Evolutionary conservation across 192 early-diverging fungal species (phyloP), one percentile per base, ranked within the genome.

Genomic region (Linnemannia zychae): DNA sequence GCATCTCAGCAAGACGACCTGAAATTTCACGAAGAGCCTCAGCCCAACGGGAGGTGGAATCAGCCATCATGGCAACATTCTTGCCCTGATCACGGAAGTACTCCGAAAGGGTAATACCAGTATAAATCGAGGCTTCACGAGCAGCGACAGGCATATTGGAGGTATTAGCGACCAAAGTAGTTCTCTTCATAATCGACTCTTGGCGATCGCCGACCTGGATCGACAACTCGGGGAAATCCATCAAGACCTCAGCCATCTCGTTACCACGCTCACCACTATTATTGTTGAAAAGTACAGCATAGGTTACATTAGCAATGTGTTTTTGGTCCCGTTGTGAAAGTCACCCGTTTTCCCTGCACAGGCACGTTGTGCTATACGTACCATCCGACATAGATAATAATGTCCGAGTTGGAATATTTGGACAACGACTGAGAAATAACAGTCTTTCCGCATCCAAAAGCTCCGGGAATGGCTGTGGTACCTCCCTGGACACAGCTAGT

Each of bases 61-160:
- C 99, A 11, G 99, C 99, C 97, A 99, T 99, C 99, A 99, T 99
- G 71, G 99, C 96, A 36, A 98, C 99, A 83, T 99, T 94, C 92
- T 97, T 97, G 81, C 99, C 99, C 89, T 98, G 97, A 90, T 99
- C 99, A 91, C 99, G 97, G 97, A 99, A 99, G 91, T 99, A 99
- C 90, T 99, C 99, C 28, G 98, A 98, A 22, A 99, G 89, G 1
- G 99, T 99, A 89, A 99, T 99, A 86, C 99, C 99, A 46, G 99
- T 99, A 93, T 99, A 99, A 86, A 99, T 99, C 38, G 98, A 99
- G 22, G 99, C 99, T 90, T 99, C 99, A 89, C 99, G 97, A 76
- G 99, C 99, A 79, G 99, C 97, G 49, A 99, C 99, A 80, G 99
- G 99, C 99, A 99, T 99, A 93, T 99, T 99, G 87, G 98, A 99